Base-by-base conservation (phyloP, 2,329 filamentous ascomycete genomes). In the Thielaviopsis cerberus region DNA sequence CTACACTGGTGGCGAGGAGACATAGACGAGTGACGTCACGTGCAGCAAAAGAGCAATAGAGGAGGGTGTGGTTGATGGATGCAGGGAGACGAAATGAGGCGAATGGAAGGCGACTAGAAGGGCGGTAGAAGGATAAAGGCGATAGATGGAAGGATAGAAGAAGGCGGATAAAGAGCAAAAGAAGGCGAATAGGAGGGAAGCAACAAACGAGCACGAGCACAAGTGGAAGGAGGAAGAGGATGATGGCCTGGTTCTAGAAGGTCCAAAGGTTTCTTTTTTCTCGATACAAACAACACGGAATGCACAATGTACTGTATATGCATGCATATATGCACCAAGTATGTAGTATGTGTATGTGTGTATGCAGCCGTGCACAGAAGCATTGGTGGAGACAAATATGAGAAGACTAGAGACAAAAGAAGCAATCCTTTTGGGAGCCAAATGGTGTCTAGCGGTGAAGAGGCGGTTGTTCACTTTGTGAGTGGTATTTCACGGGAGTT, bases 11-110 rank as follows among this genome's bases (percentile, higher is more conserved):
- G 34, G 22, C 34, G 20, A 2, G 52, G 37, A 30, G 53, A 52
- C 24, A 53, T 11, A 25, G 51, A n/a, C 55, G 51, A 34, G 53
- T 55, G 30, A 53, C 54, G 50, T 25, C 30, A 57, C 51, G 20
- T 7, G 20, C 51, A 17, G 11, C 24, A 24, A 53, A 53, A 17
- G 51, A 53, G 20, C 51, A 53, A 27, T 53, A 27, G n/a, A 53
- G 24, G 24, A 27, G 25, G 48, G 30, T 41, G 22, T 51, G 20
- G 25, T 27, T 7, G 52, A 34, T n/a, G 34, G 34, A 13, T 30
- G 34, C 15, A 41, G 27, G n/a, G n/a, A 17, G 15, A 15, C 30
- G 10, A 13, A 13, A 37, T 5, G n/a, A 10, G 34, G 34, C 11
- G 11, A 17, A n/a, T 41, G 10, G 34, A 41, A n/a, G 34, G 7